Evolutionary conservation across 345 rosid species (phyloP).

Genomic region (Aurinia saxatilis): DNA sequence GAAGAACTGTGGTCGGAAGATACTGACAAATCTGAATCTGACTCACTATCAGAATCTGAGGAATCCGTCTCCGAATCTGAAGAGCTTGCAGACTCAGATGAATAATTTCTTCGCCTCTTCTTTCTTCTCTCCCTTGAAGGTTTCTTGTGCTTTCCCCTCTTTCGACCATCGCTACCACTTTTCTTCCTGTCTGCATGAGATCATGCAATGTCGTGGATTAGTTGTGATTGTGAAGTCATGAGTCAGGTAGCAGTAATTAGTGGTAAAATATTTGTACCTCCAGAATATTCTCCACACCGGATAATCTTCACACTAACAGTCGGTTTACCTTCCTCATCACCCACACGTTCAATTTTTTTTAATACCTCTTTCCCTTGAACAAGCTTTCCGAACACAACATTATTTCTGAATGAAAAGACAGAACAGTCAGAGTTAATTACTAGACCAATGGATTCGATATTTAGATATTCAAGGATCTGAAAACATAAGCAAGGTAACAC

Average conservation of each 20-base stretch:
- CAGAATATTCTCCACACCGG: constrained; percentile 72
- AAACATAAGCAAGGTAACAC: background rate
- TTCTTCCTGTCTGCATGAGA: constrained; percentile 54
- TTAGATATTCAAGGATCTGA: background rate
- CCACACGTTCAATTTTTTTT: constrained; percentile 75
- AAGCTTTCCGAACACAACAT: constrained; percentile 87
- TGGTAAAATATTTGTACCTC: constrained; percentile 33
- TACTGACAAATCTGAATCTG: constrained; percentile 54
- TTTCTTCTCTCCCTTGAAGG: constrained; percentile 65
- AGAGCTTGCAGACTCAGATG: constrained; percentile 81
- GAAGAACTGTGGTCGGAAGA: constrained; percentile 83
- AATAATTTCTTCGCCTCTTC: constrained; percentile 61
- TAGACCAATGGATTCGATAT: background rate
- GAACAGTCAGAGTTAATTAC: background rate
- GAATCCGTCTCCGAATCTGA: constrained; percentile 69
- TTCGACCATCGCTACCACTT: constrained; percentile 36
- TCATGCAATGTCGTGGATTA: background rate
- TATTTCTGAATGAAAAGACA: constrained; percentile 42
- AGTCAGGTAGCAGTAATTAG: background rate
- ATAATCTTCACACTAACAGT: constrained; percentile 86
- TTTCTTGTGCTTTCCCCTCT: constrained; percentile 62
- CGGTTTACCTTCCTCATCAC: constrained; percentile 77
- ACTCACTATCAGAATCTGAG: constrained; percentile 75
- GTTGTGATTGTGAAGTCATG: background rate
- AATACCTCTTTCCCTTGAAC: constrained; percentile 72